Percentiles rank a stretch among this genome's conserved stretches.
These are phyloP conservation scores for Malassezia equina DNA, from an alignment of 1,284 basidiomycete genomes.

Conservation along the genomic window DNA sequence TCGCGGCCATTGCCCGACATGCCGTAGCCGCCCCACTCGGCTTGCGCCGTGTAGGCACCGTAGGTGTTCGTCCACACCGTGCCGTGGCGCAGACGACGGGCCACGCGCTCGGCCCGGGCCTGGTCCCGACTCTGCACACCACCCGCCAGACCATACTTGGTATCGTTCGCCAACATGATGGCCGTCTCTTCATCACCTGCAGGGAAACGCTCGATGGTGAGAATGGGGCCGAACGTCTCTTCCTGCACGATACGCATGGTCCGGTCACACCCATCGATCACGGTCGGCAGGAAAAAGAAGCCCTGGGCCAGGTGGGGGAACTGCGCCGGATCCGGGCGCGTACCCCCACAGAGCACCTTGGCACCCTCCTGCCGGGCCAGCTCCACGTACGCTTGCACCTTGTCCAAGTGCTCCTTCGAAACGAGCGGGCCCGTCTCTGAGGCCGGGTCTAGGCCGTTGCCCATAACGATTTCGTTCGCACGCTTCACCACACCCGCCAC, in stretches of 20 bases:
- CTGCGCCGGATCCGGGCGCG: conserved; percentile 28
- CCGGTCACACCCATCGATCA: conserved; percentile 42
- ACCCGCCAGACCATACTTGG: conserved; percentile 44
- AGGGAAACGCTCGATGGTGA: conserved; percentile 44
- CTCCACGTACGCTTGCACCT: conserved; percentile 36
- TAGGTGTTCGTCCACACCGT: conserved; percentile 47
- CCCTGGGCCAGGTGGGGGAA: conserved; percentile 40
- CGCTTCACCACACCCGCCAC: conserved; percentile 41
- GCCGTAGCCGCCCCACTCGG: conserved; percentile 47
- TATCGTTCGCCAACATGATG: conserved; percentile 42
- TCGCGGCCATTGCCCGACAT: conserved; percentile 45
- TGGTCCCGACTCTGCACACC: conserved; percentile 39
- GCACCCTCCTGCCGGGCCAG: conserved; percentile 38
- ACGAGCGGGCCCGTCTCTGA: conserved; percentile 44
- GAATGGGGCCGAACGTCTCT: conserved; percentile 46
- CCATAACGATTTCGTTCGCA: conserved; percentile 38
- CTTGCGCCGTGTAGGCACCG: conserved; percentile 39
- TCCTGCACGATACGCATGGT: conserved; percentile 46
- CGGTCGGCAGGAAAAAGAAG: conserved; percentile 46
- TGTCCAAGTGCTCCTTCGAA: conserved; percentile 35
- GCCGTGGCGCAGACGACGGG: conserved; percentile 39
- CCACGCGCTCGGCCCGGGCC: conserved; percentile 32
- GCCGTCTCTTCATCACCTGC: conserved; percentile 43
- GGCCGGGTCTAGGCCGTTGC: conserved; percentile 37
- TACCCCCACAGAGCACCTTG: conserved; percentile 35